phyloP scores from a whole-genome alignment of 768 basidiomycete genomes.

The Lanmaoa rubissima region DNA sequence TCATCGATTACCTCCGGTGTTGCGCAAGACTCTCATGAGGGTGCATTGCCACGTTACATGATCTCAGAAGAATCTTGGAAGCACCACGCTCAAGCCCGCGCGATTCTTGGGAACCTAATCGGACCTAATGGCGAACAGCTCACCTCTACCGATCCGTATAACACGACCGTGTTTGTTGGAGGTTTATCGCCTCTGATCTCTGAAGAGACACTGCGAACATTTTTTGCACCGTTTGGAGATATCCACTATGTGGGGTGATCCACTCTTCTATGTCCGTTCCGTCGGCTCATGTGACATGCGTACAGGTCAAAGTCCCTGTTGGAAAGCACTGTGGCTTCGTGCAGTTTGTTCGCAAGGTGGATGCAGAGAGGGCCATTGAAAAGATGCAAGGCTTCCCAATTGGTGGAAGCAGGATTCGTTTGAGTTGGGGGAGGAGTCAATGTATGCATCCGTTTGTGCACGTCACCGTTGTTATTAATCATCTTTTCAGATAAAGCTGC shows the following conservation, averaged over 20 bases:
- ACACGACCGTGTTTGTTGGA: constrained; percentile 94
- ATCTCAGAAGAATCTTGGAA: constrained; percentile 79
- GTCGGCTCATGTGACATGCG: constrained; percentile 5
- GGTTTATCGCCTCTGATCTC: constrained; percentile 85
- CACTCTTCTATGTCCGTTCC: background rate
- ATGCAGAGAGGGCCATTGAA: constrained; percentile 90
- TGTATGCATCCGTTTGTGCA: constrained; percentile 41
- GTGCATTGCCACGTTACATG: constrained; percentile 49
- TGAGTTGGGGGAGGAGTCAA: constrained; percentile 94
- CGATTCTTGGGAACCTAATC: constrained; percentile 78
- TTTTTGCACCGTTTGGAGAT: constrained; percentile 90
- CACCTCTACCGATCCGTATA: constrained; percentile 91
- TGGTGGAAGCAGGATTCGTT: constrained; percentile 84
- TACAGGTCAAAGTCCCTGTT: constrained; percentile 91
- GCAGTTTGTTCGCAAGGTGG: constrained; percentile 88
- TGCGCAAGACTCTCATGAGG: constrained; percentile 44
- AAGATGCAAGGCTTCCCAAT: constrained; percentile 97
- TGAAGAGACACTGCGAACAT: constrained; percentile 87
- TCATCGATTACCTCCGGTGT: constrained; percentile 34
- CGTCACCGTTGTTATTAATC: constrained; percentile 3
- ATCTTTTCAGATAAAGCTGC: constrained; percentile 73
- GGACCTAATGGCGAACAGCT: constrained; percentile 86
- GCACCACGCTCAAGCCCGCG: constrained; percentile 79
- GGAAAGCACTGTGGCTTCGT: constrained; percentile 97
- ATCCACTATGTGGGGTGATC: constrained; percentile 75